These are phyloP conservation scores for Colletotrichum tofieldiae DNA, from an alignment of 2,329 filamentous ascomycete species.

Conservation along the genomic window DNA sequence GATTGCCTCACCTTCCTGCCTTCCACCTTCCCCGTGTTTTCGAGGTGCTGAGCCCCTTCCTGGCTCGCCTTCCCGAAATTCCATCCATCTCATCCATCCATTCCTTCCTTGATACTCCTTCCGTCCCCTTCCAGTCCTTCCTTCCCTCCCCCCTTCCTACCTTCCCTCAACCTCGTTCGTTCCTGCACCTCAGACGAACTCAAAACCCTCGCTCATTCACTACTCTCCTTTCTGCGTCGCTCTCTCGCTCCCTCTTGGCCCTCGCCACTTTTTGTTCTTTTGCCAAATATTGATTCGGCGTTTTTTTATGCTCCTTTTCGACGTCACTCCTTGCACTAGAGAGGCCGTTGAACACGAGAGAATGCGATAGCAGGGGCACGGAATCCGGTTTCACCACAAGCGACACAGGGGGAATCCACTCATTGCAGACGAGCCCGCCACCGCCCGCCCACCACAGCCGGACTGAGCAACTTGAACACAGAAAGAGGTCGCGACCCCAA, in stretches of 20 bases:
- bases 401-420: conserved; percentile 41
- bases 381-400: conserved; percentile 37
- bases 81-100: conserved; percentile 26
- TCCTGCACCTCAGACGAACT: conserved; percentile 16
- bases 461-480: conserved; percentile 18
- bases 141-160: conserved; percentile 17
- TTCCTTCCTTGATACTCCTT: conserved; percentile 16
- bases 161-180: conserved; percentile 6
- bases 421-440: conserved; percentile 21
- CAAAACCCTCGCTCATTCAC: conserved; percentile 21
- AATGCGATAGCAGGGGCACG: conserved; percentile 33
- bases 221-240: conserved; percentile 1
- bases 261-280: conserved; percentile 18
- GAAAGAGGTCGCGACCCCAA: conserved; percentile 1
- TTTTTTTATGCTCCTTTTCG: not conserved
- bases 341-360: conserved; percentile 26
- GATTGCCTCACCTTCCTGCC: conserved; percentile 37
- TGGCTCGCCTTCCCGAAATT: conserved; percentile 3
- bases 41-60: conserved; percentile 8
- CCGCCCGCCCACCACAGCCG: conserved; percentile 9
- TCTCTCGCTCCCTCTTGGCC: conserved; percentile 4
- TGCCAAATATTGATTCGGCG: not conserved
- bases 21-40: conserved; percentile 40
- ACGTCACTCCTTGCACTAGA: conserved; percentile 37
- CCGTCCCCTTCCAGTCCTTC: conserved; percentile 28